Evolutionary conservation across 148 eudicot genomes (phyloP), one percentile per base, ranked within the genome.

Genomic region (Mesembryanthemum crystallinum): DNA sequence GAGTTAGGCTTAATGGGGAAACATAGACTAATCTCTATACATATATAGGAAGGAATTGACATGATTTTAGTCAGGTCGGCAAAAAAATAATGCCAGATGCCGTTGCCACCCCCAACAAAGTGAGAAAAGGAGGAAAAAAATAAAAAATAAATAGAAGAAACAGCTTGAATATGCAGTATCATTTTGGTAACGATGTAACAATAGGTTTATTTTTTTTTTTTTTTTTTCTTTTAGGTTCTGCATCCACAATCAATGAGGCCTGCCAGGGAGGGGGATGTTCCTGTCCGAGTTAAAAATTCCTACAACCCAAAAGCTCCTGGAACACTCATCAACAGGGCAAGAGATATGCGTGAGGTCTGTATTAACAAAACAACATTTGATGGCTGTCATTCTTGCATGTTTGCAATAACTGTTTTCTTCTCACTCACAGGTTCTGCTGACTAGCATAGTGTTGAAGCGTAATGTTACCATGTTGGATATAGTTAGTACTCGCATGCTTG

Each of bases 241-340:
- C 99, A 95, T 79, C 99, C 99, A 39, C 99, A 92, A 83, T 92
- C 99, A 37, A 95, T 95, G 99, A 90, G 89, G 76, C 97, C 99
- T 80, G 99, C 97, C 42, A 86, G 97, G 77, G 97, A 95, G 80
- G 91, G 87, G 79, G 94, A 87, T 80, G 84, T 95, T 79, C 99
- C 97, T 62, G 99, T 92, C 17, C 87, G 99, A 82, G 99, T 95
- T 65, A 95, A 95, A 84, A 95, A 95, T 81, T 95, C 99, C 5
- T 95, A 95, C 82, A 95, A 95, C 82, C 92, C 96, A 13, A 91
- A 81, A 47, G 99, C 99, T 75, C 99, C 99, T 49, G 99, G 99
- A 59, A 95, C 99, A 71, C 87, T 95, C 43, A 92, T 95, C 78
- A 86, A 84, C 51, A 83, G 81, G 80, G 21, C 84, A 62, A 86